Conservation (phyloP, 2,329 filamentous ascomycete species). For the Colletotrichum tropicicola region DNA sequence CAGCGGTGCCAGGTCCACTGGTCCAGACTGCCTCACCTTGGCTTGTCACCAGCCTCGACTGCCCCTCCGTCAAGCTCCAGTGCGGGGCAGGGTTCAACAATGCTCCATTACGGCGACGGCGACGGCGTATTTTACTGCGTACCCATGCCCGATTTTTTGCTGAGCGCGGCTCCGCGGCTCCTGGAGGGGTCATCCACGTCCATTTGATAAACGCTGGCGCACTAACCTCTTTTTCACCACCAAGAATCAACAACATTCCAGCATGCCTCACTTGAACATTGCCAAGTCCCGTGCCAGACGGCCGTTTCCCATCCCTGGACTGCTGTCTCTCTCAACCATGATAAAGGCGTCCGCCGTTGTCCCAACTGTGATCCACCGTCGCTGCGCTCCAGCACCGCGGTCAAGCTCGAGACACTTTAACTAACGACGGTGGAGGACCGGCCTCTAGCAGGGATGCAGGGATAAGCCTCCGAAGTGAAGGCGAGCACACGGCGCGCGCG, state of each 20-base stretch:
- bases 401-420: neutral
- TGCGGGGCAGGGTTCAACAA: constrained; percentile 14
- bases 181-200: constrained; percentile 6
- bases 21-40: constrained; percentile 9
- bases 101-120: no score
- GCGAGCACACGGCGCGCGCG: neutral
- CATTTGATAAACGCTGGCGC: neutral
- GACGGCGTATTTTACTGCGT: no score
- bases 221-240: neutral
- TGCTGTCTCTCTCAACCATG: neutral
- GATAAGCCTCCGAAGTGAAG: constrained; percentile 19
- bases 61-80: constrained; percentile 20
- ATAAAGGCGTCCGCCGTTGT: neutral
- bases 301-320: neutral
- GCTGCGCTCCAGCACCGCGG: neutral
- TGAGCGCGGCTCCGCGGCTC: constrained; percentile 2
- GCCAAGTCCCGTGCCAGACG: no score
- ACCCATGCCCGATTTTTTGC: no score
- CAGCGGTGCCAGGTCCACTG: constrained; percentile 13
- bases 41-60: constrained; percentile 12
- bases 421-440: neutral
- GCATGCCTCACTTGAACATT: no score
- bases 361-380: neutral
- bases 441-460: constrained; percentile 20
- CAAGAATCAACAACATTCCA: neutral